Evolutionary conservation across 768 basidiomycete species (phyloP), one percentile per base, ranked within the genome.

Genomic region (Krasilnikovozyma curviuscula): DNA sequence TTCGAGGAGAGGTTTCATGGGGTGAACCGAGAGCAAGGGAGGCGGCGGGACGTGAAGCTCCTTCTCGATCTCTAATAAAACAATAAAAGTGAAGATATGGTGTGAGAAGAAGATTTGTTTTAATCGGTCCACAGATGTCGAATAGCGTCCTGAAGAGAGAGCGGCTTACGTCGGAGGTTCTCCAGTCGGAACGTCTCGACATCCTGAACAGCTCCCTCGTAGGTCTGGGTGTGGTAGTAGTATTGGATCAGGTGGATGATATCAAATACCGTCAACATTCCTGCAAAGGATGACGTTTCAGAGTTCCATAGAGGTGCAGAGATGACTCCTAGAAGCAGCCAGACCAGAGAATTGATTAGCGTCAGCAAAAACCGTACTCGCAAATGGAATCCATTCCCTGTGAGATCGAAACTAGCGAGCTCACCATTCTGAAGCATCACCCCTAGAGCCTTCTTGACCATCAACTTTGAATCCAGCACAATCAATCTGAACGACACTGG

Each of bases 181-280:
- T 89, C 83, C 27, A 98, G 70, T 28, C 82, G 74, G 63, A 98
- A 85, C 0, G 76, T 80, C 62, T 97, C 91, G 3, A 97, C 91
- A 57, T 97, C 88, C 10, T 78, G 74, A 0, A 79, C 75, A 5
- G 86, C 89, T 44, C 75, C 77, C 57, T 86, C 86, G 63, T 77
- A 81, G 28, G 81, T 78, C 2, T 73, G 68, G 12, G 80, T 83
- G 40, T 79, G 77, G 65, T 95, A 93, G 65, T 95, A 98, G 68
- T 89, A 93, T 59, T 98, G 93, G 55, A 98, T 97, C 55, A 98
- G 77, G 63, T 98, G 93, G 49, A 98, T 95, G 63, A 98, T 88
- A 65, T 98, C 93, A 49, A 86, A 75, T n/a, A 97, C 85, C 8
- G 93, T 98, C 60, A 98, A 81, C 91, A 98, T 97, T 52, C 93